phyloP scores from a whole-genome alignment of 495 filamentous ascomycete species.

The Penicillium fimorum region DNA sequence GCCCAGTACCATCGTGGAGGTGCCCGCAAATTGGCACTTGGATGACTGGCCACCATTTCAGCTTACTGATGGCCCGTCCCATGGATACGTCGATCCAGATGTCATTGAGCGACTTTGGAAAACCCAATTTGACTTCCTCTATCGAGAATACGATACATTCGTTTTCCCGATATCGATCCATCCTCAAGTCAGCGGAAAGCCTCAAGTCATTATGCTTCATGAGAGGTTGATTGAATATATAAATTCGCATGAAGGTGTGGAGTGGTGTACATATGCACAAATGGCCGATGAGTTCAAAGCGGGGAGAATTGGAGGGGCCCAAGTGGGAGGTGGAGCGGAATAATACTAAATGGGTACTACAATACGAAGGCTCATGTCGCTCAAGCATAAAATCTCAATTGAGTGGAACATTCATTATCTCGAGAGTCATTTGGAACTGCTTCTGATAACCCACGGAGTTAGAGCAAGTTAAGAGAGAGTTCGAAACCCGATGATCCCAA shows the following conservation, averaged over 20 bases:
- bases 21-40: constrained; percentile 57
- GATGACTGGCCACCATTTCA: constrained; percentile 58
- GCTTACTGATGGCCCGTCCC: constrained; percentile 49
- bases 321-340: no score
- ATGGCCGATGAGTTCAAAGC: constrained; percentile 56
- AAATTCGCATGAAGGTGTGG: constrained; percentile 52
- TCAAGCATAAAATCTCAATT: no score
- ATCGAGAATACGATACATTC: constrained; percentile 60
- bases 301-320: no score
- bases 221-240: constrained; percentile 50
- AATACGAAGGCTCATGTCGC: no score
- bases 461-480: no score
- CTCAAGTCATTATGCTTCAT: constrained; percentile 58
- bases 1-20: constrained; percentile 53
- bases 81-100: constrained; percentile 57
- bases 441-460: no score
- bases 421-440: no score
- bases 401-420: no score
- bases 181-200: constrained; percentile 57
- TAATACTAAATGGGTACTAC: no score
- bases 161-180: constrained; percentile 62
- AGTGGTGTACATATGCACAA: constrained; percentile 55
- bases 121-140: constrained; percentile 59
- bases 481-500: no score
- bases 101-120: constrained; percentile 57